These are phyloP conservation scores for Fagopyrum esculentum DNA, from an alignment of 148 eudicot genomes.

Conservation along the genomic window DNA sequence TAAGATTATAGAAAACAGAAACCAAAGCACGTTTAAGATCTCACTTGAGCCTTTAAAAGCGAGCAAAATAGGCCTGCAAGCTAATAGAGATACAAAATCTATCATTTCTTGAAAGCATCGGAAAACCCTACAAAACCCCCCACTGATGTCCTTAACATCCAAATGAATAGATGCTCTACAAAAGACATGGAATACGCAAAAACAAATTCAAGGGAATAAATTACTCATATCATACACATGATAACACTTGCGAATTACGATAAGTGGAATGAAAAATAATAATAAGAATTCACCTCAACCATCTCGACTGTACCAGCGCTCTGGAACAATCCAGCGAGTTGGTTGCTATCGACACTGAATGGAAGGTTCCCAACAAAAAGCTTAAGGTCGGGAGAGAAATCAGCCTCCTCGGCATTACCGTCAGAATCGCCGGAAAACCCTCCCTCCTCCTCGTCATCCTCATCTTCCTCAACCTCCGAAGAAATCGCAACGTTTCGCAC, in stretches of 20 bases:
- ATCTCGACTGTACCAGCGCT: slow-evolving; percentile 73
- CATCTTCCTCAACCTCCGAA: slow-evolving; percentile 39
- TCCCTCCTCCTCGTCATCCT: slow-evolving; percentile 30
- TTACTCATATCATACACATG: background rate
- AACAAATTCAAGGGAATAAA: too few relatives aligned
- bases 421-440: slow-evolving; percentile 21
- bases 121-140: background rate
- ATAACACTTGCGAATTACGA: background rate
- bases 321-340: slow-evolving; percentile 69
- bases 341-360: slow-evolving; percentile 69
- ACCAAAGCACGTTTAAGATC: background rate
- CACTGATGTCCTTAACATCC: background rate
- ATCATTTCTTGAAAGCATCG: background rate
- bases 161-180: too few relatives aligned
- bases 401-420: slow-evolving; percentile 16
- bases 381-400: slow-evolving; percentile 58
- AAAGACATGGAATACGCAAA: too few relatives aligned
- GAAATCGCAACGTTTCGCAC: slow-evolving; percentile 42
- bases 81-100: background rate
- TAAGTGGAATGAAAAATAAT: background rate
- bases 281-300: slow-evolving; percentile 54
- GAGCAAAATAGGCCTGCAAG: background rate
- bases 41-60: background rate
- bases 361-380: slow-evolving; percentile 89
- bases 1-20: background rate